These are phyloP conservation scores for Pichia sp. DNA, from an alignment of 1,139 yeast species.

Conservation along the genomic window DNA sequence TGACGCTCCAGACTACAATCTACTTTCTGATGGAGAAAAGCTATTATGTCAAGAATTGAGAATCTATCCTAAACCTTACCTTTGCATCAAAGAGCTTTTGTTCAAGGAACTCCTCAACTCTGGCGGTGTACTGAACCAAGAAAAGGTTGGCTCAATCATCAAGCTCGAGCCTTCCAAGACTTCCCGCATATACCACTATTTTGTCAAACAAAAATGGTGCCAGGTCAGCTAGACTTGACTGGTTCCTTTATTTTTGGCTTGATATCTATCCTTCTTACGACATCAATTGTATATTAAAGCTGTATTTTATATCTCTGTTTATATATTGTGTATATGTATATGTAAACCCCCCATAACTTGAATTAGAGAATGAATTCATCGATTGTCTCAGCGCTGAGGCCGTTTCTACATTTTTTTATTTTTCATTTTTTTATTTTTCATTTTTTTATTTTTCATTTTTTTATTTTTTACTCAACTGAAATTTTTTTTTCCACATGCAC, in stretches of 20 bases:
- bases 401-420: not conserved
- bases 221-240: constrained; percentile 10
- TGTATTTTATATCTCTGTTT: constrained; percentile 3
- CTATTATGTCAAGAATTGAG: constrained; percentile 78
- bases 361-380: not conserved
- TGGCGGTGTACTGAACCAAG: constrained; percentile 78
- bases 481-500: not conserved
- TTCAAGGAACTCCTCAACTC: constrained; percentile 83
- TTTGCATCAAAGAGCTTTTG: constrained; percentile 87
- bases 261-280: not conserved
- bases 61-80: constrained; percentile 86
- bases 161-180: constrained; percentile 87
- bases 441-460: not conserved
- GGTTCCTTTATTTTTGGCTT: not conserved
- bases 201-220: constrained; percentile 87
- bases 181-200: constrained; percentile 83
- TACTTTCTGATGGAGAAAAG: constrained; percentile 82
- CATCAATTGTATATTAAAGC: constrained; percentile 1
- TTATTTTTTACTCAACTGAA: not conserved
- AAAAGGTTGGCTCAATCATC: constrained; percentile 74
- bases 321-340: not conserved
- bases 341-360: not conserved
- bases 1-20: constrained; percentile 76
- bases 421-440: not conserved
- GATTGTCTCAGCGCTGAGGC: too few relatives aligned